Percentiles rank a stretch among this genome's conserved stretches.
These are phyloP conservation scores for Sanghuangporus weigelae DNA, from an alignment of 1,284 basidiomycete species.

Conservation along the genomic window DNA sequence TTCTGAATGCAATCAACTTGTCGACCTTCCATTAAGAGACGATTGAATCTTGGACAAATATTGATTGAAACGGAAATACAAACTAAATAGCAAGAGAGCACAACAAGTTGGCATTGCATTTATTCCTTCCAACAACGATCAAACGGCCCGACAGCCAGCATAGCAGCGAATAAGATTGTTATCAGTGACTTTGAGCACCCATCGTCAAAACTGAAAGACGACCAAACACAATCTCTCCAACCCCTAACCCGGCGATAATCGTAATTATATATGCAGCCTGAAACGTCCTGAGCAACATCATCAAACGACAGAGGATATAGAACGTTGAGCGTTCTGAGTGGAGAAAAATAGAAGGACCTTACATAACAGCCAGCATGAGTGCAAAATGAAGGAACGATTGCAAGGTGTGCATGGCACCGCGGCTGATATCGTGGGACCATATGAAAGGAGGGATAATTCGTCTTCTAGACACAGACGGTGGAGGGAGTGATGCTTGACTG, in stretches of 20 bases:
- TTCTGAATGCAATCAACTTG: too few relatives aligned
- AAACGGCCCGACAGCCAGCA: not conserved
- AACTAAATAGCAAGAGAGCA: not conserved
- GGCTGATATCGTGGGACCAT: conserved; percentile 51
- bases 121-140: not conserved
- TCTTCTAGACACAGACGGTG: not conserved
- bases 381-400: conserved; percentile 53
- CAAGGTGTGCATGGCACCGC: conserved; percentile 51
- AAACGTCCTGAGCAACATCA: conserved; percentile 57
- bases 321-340: conserved; percentile 1
- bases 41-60: not conserved
- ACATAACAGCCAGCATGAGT: conserved; percentile 74
- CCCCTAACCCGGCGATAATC: conserved; percentile 53
- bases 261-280: conserved; percentile 64
- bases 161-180: not conserved
- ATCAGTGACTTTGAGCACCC: conserved; percentile 3
- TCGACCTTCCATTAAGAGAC: not conserved
- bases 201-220: conserved; percentile 6
- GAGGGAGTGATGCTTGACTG: not conserved
- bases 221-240: conserved; percentile 68
- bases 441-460: conserved; percentile 53
- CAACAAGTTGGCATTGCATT: not conserved
- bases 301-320: conserved; percentile 7
- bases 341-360: conserved; percentile 26
- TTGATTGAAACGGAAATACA: not conserved